phyloP scores from a whole-genome alignment of 129 eudicot species.

The Artemisia argyi region DNA sequence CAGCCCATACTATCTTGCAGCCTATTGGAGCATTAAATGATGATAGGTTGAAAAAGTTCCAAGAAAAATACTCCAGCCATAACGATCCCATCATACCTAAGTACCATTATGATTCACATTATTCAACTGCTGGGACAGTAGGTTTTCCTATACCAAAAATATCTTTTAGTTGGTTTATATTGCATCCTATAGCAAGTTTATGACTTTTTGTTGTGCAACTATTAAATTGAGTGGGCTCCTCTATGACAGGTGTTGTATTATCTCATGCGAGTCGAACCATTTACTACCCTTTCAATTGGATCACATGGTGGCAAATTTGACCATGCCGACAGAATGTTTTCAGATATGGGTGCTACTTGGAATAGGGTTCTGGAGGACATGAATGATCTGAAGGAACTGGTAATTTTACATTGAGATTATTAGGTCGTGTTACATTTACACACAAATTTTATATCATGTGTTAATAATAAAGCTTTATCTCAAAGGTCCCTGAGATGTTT shows the following conservation, averaged over 20 bases:
- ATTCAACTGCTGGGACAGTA: constrained; percentile 93
- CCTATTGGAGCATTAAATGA: constrained; percentile 89
- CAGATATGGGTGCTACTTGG: constrained; percentile 90
- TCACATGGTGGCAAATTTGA: constrained; percentile 87
- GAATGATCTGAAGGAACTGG: constrained; percentile 93
- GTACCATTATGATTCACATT: constrained; percentile 91
- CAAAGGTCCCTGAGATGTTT: constrained; percentile 92
- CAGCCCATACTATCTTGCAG: constrained; percentile 41
- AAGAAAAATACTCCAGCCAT: constrained; percentile 70
- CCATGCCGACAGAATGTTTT: constrained; percentile 86
- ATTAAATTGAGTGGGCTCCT: background rate
- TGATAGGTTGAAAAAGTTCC: constrained; percentile 67
- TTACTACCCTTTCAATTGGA: constrained; percentile 77
- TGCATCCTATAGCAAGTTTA: constrained; percentile 4
- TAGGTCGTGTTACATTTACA: background rate
- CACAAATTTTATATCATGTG: background rate
- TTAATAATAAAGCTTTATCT: background rate
- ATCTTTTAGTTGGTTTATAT: background rate
- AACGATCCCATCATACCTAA: constrained; percentile 81
- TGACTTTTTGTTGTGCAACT: background rate
- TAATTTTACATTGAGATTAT: constrained; percentile 17
- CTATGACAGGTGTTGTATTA: constrained; percentile 75
- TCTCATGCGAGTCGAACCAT: constrained; percentile 82
- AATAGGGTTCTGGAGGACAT: constrained; percentile 86
- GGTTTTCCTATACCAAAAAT: constrained; percentile 28